These are phyloP conservation scores for Hericium erinaceus DNA, from an alignment of 768 basidiomycete species.

Conservation along the genomic window DNA sequence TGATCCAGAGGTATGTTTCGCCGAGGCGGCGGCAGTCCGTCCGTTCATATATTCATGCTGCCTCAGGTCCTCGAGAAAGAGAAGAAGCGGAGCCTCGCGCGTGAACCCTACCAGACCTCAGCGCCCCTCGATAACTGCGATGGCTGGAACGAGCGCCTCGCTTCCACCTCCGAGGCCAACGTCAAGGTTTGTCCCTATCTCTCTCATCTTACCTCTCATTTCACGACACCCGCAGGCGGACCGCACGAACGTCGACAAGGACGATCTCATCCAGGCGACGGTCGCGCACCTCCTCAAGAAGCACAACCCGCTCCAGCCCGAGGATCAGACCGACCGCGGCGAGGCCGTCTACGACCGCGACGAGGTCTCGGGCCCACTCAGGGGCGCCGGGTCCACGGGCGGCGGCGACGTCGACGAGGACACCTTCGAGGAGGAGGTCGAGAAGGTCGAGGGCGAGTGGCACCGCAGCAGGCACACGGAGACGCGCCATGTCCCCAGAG, in stretches of 20 bases:
- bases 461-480: background rate
- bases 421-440: constrained; percentile 11
- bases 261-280: constrained; percentile 11
- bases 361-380: constrained; percentile 11
- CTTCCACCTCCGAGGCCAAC: constrained; percentile 52
- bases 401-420: constrained; percentile 10
- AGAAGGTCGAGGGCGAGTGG: constrained; percentile 14
- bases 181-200: constrained; percentile 38
- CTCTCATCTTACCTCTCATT: background rate
- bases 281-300: constrained; percentile 7
- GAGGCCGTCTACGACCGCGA: constrained; percentile 8
- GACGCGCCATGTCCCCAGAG: background rate
- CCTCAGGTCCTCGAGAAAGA: constrained; percentile 41
- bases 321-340: constrained; percentile 1
- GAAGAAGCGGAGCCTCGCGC: constrained; percentile 41
- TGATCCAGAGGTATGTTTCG: constrained; percentile 36
- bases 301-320: background rate
- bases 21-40: background rate
- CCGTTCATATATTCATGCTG: background rate
- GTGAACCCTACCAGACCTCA: constrained; percentile 35
- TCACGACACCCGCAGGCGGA: constrained; percentile 7
- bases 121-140: constrained; percentile 45
- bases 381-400: background rate
- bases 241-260: background rate
- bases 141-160: constrained; percentile 65